Percentiles rank a stretch among this genome's conserved stretches.
phyloP scores from a whole-genome alignment of 768 basidiomycete genomes.

The Atractiella rhizophila region DNA sequence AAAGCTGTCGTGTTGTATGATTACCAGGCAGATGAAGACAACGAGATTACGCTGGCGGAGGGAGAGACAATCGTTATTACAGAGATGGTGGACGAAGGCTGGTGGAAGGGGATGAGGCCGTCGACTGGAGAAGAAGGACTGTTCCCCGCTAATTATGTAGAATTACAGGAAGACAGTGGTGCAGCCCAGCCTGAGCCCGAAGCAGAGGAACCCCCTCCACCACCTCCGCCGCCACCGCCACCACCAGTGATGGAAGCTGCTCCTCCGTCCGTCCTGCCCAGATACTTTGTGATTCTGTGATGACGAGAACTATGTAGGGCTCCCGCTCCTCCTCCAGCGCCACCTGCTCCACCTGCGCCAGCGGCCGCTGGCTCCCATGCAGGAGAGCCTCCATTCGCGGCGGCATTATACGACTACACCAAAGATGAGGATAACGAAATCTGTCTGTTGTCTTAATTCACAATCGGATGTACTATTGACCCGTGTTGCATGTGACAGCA shows the following conservation, averaged over 20 bases:
- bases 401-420: constrained; percentile 56
- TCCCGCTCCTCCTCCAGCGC: constrained; percentile 26
- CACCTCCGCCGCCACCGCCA: constrained; percentile 4
- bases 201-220: background rate
- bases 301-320: constrained; percentile 23
- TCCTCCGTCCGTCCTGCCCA: constrained; percentile 22
- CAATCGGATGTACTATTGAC: background rate
- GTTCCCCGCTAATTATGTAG: constrained; percentile 55
- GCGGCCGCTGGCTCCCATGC: constrained; percentile 16
- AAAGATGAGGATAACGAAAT: constrained; percentile 80
- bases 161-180: constrained; percentile 31
- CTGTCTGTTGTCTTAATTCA: constrained; percentile 9
- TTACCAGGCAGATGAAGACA: constrained; percentile 61
- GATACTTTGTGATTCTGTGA: background rate
- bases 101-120: constrained; percentile 54
- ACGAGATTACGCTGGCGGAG: constrained; percentile 55
- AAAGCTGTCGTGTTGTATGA: constrained; percentile 53
- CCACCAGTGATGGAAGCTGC: constrained; percentile 12
- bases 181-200: constrained; percentile 1
- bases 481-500: constrained; percentile 18
- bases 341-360: constrained; percentile 31
- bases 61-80: constrained; percentile 60
- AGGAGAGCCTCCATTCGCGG: constrained; percentile 33
- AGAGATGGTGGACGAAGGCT: constrained; percentile 60
- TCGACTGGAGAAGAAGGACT: constrained; percentile 19